Conservation (phyloP, 2,329 filamentous ascomycete species). For the Fonsecaea monophora region DNA sequence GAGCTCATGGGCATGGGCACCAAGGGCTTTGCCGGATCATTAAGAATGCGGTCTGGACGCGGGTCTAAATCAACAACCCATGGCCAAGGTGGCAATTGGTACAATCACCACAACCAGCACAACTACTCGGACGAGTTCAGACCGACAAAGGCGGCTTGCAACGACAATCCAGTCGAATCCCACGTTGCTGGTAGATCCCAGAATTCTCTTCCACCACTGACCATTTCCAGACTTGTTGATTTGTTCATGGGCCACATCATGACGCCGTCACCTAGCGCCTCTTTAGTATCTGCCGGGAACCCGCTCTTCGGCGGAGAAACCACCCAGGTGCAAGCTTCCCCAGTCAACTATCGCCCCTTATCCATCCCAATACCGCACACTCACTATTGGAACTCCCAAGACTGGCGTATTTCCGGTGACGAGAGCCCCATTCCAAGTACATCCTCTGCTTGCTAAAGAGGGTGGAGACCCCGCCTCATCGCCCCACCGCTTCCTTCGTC, state of each 20-base stretch:
- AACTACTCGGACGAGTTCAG: background rate
- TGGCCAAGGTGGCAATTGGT: background rate
- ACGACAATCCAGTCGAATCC: background rate
- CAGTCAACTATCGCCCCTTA: background rate
- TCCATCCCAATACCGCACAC: background rate
- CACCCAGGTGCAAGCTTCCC: background rate
- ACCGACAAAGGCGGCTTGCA: background rate
- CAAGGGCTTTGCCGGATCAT: background rate
- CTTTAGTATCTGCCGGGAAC: slow-evolving; percentile 1
- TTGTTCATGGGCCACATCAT: background rate
- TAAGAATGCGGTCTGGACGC: background rate
- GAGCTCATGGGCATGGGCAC: too few species aligned
- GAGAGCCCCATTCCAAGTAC: slow-evolving; percentile 16
- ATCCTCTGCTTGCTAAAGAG: background rate
- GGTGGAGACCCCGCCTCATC: slow-evolving; percentile 26
- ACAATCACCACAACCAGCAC: background rate
- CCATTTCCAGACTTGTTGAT: background rate
- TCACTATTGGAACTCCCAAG: background rate
- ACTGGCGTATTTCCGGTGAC: slow-evolving; percentile 16
- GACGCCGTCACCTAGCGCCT: background rate
- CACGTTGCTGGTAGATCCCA: slow-evolving; percentile 5
- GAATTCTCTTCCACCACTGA: background rate
- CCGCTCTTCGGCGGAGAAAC: background rate
- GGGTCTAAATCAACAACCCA: background rate
- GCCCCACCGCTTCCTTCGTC: slow-evolving; percentile 6